These are phyloP conservation scores for Diplodia seriata DNA, from an alignment of 2,329 filamentous ascomycete genomes.

Conservation along the genomic window DNA sequence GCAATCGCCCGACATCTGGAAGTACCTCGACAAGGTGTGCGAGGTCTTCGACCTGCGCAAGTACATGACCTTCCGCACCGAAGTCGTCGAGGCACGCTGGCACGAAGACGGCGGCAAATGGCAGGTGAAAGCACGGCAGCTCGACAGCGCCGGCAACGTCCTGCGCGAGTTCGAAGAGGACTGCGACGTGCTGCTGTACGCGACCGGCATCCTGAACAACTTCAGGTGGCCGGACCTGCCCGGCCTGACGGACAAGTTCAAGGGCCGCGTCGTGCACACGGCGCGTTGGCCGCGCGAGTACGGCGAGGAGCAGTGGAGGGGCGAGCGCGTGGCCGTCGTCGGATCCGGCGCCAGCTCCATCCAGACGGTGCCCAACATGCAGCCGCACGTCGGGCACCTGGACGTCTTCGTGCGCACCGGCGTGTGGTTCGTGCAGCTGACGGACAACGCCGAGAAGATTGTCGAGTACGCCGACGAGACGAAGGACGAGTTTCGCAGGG, in stretches of 20 bases:
- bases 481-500: slow-evolving; percentile 51
- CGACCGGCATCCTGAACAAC: slow-evolving; percentile 53
- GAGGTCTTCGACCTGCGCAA: slow-evolving; percentile 58
- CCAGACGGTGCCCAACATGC: slow-evolving; percentile 57
- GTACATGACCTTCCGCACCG: slow-evolving; percentile 61
- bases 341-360: slow-evolving; percentile 55
- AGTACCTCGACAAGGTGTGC: slow-evolving; percentile 58
- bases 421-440: slow-evolving; percentile 56
- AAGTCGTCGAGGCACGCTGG: slow-evolving; percentile 58
- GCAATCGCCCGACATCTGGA: slow-evolving; percentile 55
- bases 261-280: slow-evolving; percentile 53
- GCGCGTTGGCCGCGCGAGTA: slow-evolving; percentile 57
- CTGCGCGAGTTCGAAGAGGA: slow-evolving; percentile 51
- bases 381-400: slow-evolving; percentile 54
- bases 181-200: slow-evolving; percentile 54
- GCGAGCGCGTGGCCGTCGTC: slow-evolving; percentile 53
- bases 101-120: slow-evolving; percentile 58
- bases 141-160: slow-evolving; percentile 42
- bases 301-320: slow-evolving; percentile 53
- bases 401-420: slow-evolving; percentile 57
- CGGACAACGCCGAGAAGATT: slow-evolving; percentile 55
- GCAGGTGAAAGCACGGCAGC: slow-evolving; percentile 57
- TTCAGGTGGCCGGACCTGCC: slow-evolving; percentile 49
- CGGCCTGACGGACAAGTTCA: slow-evolving; percentile 54
- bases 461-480: slow-evolving; percentile 55